Conservation (phyloP, 352 stramenopile species). For the Globisporangium paddicum region DNA sequence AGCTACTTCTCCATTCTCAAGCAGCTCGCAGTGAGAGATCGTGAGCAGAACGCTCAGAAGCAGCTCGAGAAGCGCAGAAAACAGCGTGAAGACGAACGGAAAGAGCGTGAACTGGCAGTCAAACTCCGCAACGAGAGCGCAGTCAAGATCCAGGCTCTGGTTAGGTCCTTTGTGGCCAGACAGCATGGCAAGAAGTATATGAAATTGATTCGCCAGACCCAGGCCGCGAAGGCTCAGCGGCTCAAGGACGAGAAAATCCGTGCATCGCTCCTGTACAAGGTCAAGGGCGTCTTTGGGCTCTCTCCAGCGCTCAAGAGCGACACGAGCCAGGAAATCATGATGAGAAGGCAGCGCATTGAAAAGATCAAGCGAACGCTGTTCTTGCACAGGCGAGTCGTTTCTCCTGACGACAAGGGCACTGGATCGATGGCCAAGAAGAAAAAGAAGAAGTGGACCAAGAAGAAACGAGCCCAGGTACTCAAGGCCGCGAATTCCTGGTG, state of each 20-base stretch:
- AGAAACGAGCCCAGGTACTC: conserved; percentile 24
- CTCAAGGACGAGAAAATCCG: conserved; percentile 37
- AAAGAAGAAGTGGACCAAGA: conserved; percentile 49
- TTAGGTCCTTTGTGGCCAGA: conserved; percentile 28
- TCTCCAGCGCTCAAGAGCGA: conserved; percentile 46
- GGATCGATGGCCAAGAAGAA: conserved; percentile 5
- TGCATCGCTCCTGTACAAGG: conserved; percentile 32
- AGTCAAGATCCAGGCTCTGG: conserved; percentile 35
- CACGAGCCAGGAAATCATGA: conserved; percentile 42
- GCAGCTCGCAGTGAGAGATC: conserved; percentile 38
- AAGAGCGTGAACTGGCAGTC: conserved; percentile 15
- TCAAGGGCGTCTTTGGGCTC: conserved; percentile 33
- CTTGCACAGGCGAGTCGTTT: conserved; percentile 22
- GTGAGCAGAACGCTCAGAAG: conserved; percentile 26
- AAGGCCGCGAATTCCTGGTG: conserved; percentile 45
- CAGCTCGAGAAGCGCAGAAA: conserved; percentile 24
- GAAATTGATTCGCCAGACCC: conserved; percentile 43
- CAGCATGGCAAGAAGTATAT: conserved; percentile 41
- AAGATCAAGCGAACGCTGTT: conserved; percentile 47
- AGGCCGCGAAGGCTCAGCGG: conserved; percentile 32
- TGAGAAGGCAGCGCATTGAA: conserved; percentile 25
- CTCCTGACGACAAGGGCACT: conserved; percentile 7
- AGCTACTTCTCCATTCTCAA: conserved; percentile 67
- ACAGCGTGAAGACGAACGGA: conserved; percentile 20
- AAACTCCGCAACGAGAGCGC: conserved; percentile 23